phyloP scores from a whole-genome alignment of 768 basidiomycete genomes.

The Xanthoconium purpureum region DNA sequence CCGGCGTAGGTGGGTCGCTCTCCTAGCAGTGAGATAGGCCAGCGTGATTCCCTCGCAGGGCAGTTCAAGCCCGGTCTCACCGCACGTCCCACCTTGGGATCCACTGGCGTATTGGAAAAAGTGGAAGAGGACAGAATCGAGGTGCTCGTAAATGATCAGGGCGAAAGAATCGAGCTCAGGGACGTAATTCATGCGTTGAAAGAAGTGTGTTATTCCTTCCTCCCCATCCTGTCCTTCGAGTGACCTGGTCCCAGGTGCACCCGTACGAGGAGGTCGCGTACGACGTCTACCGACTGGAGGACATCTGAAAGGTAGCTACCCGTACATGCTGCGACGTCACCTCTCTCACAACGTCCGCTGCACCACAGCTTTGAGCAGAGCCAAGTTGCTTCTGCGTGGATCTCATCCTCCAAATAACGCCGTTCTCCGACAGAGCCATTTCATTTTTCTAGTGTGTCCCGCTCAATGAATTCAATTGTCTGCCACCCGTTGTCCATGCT shows the following conservation, averaged over 20 bases:
- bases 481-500: slow-evolving; percentile 31
- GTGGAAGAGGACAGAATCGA: slow-evolving; percentile 55
- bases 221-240: background rate
- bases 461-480: slow-evolving; percentile 26
- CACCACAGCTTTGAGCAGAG: slow-evolving; percentile 5
- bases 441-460: slow-evolving; percentile 25
- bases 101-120: slow-evolving; percentile 36
- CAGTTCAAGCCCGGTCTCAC: slow-evolving; percentile 24
- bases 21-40: slow-evolving; percentile 27
- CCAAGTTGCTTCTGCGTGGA: slow-evolving; percentile 16
- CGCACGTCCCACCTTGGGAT: slow-evolving; percentile 44
- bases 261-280: slow-evolving; percentile 59
- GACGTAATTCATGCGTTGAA: slow-evolving; percentile 45
- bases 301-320: slow-evolving; percentile 30
- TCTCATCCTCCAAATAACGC: slow-evolving; percentile 24
- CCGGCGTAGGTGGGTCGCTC: slow-evolving; percentile 46
- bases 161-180: slow-evolving; percentile 32
- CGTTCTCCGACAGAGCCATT: slow-evolving; percentile 25
- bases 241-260: slow-evolving; percentile 38
- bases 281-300: slow-evolving; percentile 51
- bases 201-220: slow-evolving; percentile 34
- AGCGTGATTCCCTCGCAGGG: background rate
- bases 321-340: slow-evolving; percentile 10
- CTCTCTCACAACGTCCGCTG: slow-evolving; percentile 6
- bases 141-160: slow-evolving; percentile 42